These are phyloP conservation scores for Thermoascus crustaceus DNA, from an alignment of 2,329 filamentous ascomycete species.

Conservation along the genomic window DNA sequence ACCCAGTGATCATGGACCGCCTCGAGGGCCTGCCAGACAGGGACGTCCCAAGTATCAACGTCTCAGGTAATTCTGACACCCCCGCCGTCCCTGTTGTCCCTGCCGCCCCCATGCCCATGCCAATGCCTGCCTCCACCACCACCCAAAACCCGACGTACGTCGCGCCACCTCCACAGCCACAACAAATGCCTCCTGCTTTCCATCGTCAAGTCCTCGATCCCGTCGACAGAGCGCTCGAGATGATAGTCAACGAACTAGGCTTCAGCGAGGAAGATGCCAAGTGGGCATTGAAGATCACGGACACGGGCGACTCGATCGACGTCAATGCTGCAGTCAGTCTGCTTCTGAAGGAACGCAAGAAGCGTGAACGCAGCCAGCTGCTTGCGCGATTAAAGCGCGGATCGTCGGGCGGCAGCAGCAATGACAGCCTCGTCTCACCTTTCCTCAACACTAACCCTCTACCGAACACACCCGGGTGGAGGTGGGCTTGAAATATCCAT, in stretches of 20 bases:
- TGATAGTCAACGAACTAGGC: conserved; percentile 51
- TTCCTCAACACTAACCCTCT: conserved; percentile 17
- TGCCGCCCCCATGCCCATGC: too few relatives aligned
- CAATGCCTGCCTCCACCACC: too few relatives aligned
- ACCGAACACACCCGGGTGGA: conserved; percentile 26
- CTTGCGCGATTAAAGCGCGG: conserved; percentile 12
- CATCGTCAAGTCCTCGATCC: conserved; percentile 39
- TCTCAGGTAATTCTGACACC: too few relatives aligned
- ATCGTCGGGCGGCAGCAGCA: conserved; percentile 14
- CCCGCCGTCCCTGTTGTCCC: too few relatives aligned
- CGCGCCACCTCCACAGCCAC: conserved; percentile 9
- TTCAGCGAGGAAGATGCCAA: conserved; percentile 49
- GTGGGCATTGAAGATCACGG: conserved; percentile 51
- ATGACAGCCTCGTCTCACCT: conserved; percentile 2
- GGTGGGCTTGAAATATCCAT: conserved; percentile 35
- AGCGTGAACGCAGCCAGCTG: conserved; percentile 12
- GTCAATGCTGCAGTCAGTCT: conserved; percentile 50
- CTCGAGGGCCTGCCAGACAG: conserved; percentile 25
- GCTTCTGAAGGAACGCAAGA: conserved; percentile 37
- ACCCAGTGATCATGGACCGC: conserved; percentile 27
- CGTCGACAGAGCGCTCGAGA: conserved; percentile 48
- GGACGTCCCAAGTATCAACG: background rate
- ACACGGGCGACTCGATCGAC: conserved; percentile 51
- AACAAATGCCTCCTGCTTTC: conserved; percentile 7
- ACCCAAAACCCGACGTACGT: too few relatives aligned